Percentiles rank a stretch among this genome's conserved stretches.
phyloP scores from a whole-genome alignment of 164 flowering plant genomes.

The Saururus chinensis region DNA sequence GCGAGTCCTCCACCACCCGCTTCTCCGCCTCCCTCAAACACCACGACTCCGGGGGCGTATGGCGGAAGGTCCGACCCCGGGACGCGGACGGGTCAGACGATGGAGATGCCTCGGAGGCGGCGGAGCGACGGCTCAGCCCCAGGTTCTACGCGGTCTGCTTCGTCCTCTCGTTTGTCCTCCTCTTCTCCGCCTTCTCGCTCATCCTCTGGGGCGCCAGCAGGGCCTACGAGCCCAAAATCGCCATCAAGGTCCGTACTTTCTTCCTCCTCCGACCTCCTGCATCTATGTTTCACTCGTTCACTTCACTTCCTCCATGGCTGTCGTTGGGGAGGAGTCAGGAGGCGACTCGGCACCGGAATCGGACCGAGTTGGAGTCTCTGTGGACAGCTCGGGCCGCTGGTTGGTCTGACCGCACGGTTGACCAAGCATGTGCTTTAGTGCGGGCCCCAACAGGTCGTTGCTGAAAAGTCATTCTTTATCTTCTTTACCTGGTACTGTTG shows the following conservation, averaged over 20 bases:
- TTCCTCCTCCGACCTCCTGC: neutral
- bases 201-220: constrained; percentile 83
- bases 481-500: too few relatives aligned
- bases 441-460: too few relatives aligned
- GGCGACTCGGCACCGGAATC: constrained; percentile 1
- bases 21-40: constrained; percentile 69
- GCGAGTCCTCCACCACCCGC: constrained; percentile 80
- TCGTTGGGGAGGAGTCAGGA: neutral
- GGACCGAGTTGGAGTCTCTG: neutral
- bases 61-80: constrained; percentile 28
- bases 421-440: too few relatives aligned
- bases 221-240: constrained; percentile 42
- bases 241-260: constrained; percentile 41
- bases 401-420: too few relatives aligned
- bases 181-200: constrained; percentile 55
- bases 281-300: neutral
- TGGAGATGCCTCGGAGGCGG: constrained; percentile 23
- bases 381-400: too few relatives aligned
- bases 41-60: constrained; percentile 13
- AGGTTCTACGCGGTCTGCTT: constrained; percentile 39
- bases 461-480: too few relatives aligned
- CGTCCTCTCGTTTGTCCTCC: constrained; percentile 33
- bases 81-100: constrained; percentile 25
- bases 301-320: neutral
- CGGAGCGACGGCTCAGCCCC: constrained; percentile 6